Conservation (phyloP, 1,284 basidiomycete species). For the Ganoderma lingzhi region DNA sequence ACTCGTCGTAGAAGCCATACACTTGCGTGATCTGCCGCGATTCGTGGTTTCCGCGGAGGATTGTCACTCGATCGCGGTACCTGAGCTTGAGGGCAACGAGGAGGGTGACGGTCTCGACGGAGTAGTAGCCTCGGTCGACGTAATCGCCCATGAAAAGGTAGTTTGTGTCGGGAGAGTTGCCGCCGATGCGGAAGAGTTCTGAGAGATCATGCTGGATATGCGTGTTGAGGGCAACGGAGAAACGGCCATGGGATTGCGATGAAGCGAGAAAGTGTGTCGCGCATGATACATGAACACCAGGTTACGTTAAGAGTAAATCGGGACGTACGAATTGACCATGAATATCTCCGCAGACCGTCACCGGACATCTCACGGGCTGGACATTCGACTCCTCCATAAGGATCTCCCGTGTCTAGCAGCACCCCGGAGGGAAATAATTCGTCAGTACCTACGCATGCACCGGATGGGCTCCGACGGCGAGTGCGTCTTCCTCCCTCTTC, state of each 20-base stretch:
- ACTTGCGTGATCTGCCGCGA: constrained; percentile 99
- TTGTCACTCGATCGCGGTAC: constrained; percentile 98
- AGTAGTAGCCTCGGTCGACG: constrained; percentile 99
- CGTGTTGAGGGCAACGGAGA: constrained; percentile 5
- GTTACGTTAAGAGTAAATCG: constrained; percentile 33
- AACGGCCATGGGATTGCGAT: constrained; percentile 9
- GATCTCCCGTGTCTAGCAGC: constrained; percentile 89
- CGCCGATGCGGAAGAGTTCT: constrained; percentile 98
- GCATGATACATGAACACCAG: constrained; percentile 20
- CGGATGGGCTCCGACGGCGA: constrained; percentile 22
- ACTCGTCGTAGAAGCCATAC: constrained; percentile 99
- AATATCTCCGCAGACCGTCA: constrained; percentile 98
- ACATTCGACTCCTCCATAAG: constrained; percentile 98
- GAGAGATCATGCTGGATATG: constrained; percentile 91
- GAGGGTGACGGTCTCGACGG: constrained; percentile 98
- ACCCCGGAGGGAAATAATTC: constrained; percentile 25
- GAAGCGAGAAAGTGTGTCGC: constrained; percentile 16
- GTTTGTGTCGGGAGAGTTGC: constrained; percentile 99
- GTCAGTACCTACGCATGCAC: constrained; percentile 30
- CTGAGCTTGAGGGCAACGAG: constrained; percentile 98
- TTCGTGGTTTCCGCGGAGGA: constrained; percentile 98
- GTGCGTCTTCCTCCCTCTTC: constrained; percentile 15
- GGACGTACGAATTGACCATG: constrained; percentile 98
- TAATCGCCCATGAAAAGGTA: constrained; percentile 99
- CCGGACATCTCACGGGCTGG: constrained; percentile 97